Base-by-base conservation (phyloP, 2,329 filamentous ascomycete genomes). In the Fonsecaea multimorphosa region DNA sequence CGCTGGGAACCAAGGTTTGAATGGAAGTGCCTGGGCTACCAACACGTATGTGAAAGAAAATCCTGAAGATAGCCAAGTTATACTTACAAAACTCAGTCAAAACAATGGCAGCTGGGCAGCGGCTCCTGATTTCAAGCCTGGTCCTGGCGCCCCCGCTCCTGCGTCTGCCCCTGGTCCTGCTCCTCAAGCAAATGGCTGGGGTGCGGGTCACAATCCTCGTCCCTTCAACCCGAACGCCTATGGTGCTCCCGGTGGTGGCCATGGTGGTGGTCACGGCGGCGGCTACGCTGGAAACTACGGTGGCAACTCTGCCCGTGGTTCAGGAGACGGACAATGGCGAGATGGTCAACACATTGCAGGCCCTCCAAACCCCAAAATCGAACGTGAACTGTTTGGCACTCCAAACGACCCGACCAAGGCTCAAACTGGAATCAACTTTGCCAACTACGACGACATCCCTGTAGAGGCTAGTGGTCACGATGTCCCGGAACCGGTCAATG, bases 371-470 rank as follows among this genome's bases (percentile, higher is more conserved):
- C 86, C 89, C 70, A 93, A 94, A 73, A 72, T 96, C 54, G 95
- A 99, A 86, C 93, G 93, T 74, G 95, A 99, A 77, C 90, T 99
- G 59, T 99, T 97, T 78, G 95, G 95, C 76, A 84, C 90, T 58
- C 84, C 89, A 73, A 94, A 98, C 79, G 95, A 98, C 76, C 92
- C 94, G 70, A 88, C 90, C 72, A 98, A 97, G 86, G 91, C 97
- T 80, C 91, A 96, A 76, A 97, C 93, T 36, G 95, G 95, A 81
- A 98, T 99, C 90, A 99, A 99, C 87, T 99, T 99, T 78, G 90
- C 97, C 84, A 99, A 99, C 86, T 99, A 99, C 82, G 95, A 99
- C 77, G 95, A 99, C 80, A 99, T 99, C 72, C 95, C 95, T 62
- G 95, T 99, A 71, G 95, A 98, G 82, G 95, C 95, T 70, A 97